Conservation (phyloP, 2,329 filamentous ascomycete species). For the Penicillium sp. region DNA sequence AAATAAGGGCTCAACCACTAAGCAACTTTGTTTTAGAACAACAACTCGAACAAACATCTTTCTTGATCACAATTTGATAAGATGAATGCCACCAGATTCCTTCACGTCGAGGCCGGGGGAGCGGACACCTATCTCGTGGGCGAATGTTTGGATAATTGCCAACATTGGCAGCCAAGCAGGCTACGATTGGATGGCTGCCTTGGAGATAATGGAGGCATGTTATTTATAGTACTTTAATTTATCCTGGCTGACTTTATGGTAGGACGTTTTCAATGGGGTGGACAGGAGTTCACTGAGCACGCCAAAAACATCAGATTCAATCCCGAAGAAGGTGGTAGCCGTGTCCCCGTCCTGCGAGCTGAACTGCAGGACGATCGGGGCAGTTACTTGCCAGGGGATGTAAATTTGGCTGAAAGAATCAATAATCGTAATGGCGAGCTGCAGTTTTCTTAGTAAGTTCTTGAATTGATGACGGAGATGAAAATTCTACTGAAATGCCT, state of each 20-base stretch:
- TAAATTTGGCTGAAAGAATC: conserved; percentile 2
- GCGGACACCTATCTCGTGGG: not conserved
- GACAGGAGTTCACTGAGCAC: conserved; percentile 4
- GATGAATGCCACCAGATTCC: not conserved
- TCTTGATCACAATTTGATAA: not conserved
- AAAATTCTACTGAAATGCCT: too few species aligned
- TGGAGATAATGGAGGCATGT: conserved; percentile 4
- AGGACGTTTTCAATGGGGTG: conserved; percentile 6
- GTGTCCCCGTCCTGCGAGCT: conserved; percentile 6
- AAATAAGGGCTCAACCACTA: not conserved
- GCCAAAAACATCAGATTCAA: conserved; percentile 7
- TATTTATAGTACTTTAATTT: not conserved
- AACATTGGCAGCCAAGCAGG: conserved; percentile 1
- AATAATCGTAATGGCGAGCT: conserved; percentile 11
- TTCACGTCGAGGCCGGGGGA: not conserved
- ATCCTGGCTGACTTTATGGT: not conserved
- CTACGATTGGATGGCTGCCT: conserved; percentile 8
- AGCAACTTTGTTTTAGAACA: too few species aligned
- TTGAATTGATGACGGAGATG: not conserved
- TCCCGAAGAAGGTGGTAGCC: conserved; percentile 4
- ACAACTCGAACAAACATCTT: not conserved
- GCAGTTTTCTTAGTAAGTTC: not conserved
- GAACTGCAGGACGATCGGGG: conserved; percentile 1
- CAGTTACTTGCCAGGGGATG: not conserved
- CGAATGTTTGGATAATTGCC: not conserved